phyloP scores from a whole-genome alignment of 176 grass and related monocot genomes.

The Raddia guianensis region DNA sequence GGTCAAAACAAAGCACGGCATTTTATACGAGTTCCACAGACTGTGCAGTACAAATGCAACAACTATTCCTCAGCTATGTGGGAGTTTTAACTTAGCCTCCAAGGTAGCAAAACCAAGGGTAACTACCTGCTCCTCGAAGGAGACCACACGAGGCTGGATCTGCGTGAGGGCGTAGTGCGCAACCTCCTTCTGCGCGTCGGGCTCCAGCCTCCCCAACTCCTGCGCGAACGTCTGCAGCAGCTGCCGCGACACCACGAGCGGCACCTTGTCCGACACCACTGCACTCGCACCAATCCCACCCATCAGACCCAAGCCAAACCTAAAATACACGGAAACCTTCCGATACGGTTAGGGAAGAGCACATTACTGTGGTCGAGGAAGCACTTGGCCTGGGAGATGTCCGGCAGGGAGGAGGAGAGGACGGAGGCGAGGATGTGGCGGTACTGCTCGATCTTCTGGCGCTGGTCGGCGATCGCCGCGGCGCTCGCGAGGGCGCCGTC shows the following conservation, averaged over 20 bases:
- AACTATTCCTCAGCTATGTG: neutral
- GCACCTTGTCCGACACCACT: slow-evolving; percentile 97
- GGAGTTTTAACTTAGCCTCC: neutral
- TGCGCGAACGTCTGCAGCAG: slow-evolving; percentile 89
- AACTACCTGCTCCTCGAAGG: slow-evolving; percentile 94
- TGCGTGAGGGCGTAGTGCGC: slow-evolving; percentile 88
- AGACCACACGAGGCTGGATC: slow-evolving; percentile 96
- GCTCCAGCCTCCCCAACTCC: slow-evolving; percentile 85
- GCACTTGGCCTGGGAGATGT: slow-evolving; percentile 87
- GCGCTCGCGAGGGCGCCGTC: slow-evolving; percentile 75
- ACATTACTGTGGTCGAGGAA: slow-evolving; percentile 92
- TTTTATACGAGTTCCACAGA: neutral
- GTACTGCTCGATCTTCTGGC: slow-evolving; percentile 99
- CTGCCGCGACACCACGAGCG: slow-evolving; percentile 96
- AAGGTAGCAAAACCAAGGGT: neutral
- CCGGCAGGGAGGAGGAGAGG: slow-evolving; percentile 71
- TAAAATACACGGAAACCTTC: neutral
- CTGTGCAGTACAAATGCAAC: neutral
- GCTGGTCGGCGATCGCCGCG: slow-evolving; percentile 74
- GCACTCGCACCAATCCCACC: slow-evolving; percentile 10
- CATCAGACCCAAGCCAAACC: neutral
- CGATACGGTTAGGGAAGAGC: neutral
- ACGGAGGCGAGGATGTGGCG: slow-evolving; percentile 90
- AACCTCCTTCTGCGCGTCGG: slow-evolving; percentile 89
- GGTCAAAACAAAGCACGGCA: neutral